Evolutionary conservation across 78 protist species (phyloP).

Genomic region (Tieghemostelium lacteum): DNA sequence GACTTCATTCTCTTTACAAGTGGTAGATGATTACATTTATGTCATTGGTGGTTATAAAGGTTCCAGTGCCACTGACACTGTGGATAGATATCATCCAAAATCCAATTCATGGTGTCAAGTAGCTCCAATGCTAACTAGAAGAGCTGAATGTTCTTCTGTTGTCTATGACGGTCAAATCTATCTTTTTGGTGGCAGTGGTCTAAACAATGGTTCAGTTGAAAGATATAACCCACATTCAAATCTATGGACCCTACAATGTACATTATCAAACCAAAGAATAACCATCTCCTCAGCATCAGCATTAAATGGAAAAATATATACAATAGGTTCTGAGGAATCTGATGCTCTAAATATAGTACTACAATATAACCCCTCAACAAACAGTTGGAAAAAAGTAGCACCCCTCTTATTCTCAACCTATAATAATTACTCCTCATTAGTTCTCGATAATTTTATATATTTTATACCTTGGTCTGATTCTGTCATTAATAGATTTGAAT

Average conservation of each 20-base stretch:
- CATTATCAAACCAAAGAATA: constrained; percentile 2
- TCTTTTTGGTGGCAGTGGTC: constrained; percentile 34
- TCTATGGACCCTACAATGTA: constrained; percentile 45
- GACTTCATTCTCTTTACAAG: constrained; percentile 24
- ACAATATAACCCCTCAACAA: constrained; percentile 28
- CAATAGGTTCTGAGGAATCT: constrained; percentile 67
- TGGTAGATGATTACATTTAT: constrained; percentile 49
- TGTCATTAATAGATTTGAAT: constrained; percentile 43
- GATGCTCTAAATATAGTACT: constrained; percentile 40
- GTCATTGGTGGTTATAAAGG: constrained; percentile 76
- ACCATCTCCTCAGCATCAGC: background rate
- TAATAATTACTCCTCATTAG: constrained; percentile 3
- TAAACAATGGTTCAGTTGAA: constrained; percentile 21
- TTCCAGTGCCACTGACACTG: constrained; percentile 31
- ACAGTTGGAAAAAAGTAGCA: constrained; percentile 55
- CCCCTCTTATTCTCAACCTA: constrained; percentile 17
- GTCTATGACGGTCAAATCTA: constrained; percentile 25
- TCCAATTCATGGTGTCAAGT: constrained; percentile 67
- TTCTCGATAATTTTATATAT: constrained; percentile 38
- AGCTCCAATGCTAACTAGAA: constrained; percentile 27
- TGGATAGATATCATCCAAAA: constrained; percentile 59
- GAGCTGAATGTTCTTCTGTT: constrained; percentile 32
- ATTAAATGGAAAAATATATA: constrained; percentile 47
- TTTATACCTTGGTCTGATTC: constrained; percentile 54
- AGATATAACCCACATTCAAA: constrained; percentile 51